Base-by-base conservation (phyloP, 495 filamentous ascomycete species). In the Neurospora sp. region DNA sequence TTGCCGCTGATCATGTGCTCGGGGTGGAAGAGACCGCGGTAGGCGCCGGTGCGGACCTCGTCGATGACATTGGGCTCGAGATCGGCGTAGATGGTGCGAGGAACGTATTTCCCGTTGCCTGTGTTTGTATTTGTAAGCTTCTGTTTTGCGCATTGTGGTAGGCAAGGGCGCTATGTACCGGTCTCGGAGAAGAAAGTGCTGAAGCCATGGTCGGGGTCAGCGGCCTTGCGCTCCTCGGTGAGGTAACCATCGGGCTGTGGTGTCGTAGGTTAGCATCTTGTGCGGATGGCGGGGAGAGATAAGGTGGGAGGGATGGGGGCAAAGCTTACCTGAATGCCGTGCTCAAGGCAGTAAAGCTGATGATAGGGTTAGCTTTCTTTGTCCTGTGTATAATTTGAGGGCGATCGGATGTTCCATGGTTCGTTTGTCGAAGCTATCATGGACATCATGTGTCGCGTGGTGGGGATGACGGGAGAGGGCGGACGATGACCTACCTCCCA, bases 161-260 rank as follows among this genome's bases (percentile, higher is more conserved):
- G 3, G 39, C 70, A 44, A 23, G 18, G 23, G 16, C 69, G n/a
- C 78, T 54, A 76, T 90, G 76, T 93, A 98, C 96, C 96, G 78
- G 96, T 99, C 88, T 99, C 96, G 75, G 96, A 98, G 89, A 99
- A 99, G 90, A 99, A 99, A 82, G 96, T 98, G 90, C 94, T 97
- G 88, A 99, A 99, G 73, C 96, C 96, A 79, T 97, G 93, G 83
- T 98, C 96, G 76, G 94, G 93, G 73, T 97, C 93, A 79, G 89
- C 89, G 76, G 85, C 89, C 86, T 98, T 97, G 86, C 95, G 94
- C 87, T 99, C 96, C 83, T 98, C 95, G 78, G 95, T 98, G 85
- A 99, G 90, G 86, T 93, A 97, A 84, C 96, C 96, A 90, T 99
- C 96, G 79, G 96, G 94, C 96, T 99, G 86, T 6, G 60, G 72